A percentile compares a stretch with the other conserved stretches of the same genome.
phyloP scores from a whole-genome alignment of 1,284 basidiomycete genomes.

The Stereum hirsutum region DNA sequence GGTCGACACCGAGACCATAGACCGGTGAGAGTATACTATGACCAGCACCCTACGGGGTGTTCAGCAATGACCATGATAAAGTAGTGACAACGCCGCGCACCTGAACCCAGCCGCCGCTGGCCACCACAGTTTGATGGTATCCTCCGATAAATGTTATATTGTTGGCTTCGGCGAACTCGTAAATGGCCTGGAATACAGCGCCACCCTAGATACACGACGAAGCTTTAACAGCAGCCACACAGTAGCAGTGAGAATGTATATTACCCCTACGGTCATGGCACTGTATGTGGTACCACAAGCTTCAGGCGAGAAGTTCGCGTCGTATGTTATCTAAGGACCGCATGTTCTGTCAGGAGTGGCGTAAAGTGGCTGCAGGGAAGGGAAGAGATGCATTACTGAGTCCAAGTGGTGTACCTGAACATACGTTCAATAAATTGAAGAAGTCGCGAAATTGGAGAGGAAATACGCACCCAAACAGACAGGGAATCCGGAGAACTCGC shows the following conservation, averaged over 20 bases:
- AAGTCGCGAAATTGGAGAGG: background rate
- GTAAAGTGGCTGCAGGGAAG: background rate
- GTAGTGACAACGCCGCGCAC: background rate
- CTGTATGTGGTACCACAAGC: conserved; percentile 16
- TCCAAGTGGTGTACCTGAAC: conserved; percentile 16
- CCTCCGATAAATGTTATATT: conserved; percentile 24
- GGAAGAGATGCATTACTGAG: conserved; percentile 15
- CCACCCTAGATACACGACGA: conserved; percentile 14
- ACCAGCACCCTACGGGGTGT: conserved; percentile 30
- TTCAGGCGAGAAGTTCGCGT: conserved; percentile 14
- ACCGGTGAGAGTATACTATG: conserved; percentile 31
- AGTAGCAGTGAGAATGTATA: too few relatives aligned
- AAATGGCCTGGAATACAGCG: conserved; percentile 18
- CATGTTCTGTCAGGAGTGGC: conserved; percentile 4
- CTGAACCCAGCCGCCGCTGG: conserved; percentile 25
- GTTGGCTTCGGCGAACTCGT: conserved; percentile 21
- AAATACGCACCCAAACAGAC: conserved; percentile 24
- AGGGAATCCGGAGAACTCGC: conserved; percentile 21
- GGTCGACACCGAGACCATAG: conserved; percentile 28
- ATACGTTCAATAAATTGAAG: too few relatives aligned
- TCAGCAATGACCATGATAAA: too few relatives aligned
- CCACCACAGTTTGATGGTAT: conserved; percentile 21
- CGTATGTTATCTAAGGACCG: conserved; percentile 16
- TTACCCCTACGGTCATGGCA: conserved; percentile 19
- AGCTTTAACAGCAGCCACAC: too few relatives aligned